Percentiles rank a stretch among this genome's conserved stretches.
phyloP scores from a whole-genome alignment of 257 asterid species.

The Leonotis leonurus region DNA sequence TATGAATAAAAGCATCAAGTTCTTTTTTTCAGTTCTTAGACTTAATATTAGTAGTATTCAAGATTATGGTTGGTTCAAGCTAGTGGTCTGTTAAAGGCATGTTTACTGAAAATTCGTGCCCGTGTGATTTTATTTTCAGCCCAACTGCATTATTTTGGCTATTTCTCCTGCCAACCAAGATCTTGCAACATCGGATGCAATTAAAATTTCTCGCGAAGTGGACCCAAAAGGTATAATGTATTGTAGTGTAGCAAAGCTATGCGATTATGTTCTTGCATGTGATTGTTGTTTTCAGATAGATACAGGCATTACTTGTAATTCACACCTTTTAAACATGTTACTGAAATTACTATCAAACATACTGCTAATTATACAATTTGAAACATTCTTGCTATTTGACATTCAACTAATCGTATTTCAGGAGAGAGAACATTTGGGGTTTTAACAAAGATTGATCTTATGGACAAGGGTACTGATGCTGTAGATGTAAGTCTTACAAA shows the following conservation, averaged over 20 bases:
- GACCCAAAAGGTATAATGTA: constrained; percentile 68
- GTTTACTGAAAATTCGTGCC: constrained; percentile 1
- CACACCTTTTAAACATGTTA: neutral
- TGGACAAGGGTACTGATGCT: constrained; percentile 99
- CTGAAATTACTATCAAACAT: neutral
- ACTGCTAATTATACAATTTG: neutral
- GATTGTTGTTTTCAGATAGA: neutral
- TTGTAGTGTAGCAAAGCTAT: neutral
- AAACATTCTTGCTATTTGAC: too few relatives aligned
- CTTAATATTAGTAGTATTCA: neutral
- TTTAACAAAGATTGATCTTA: constrained; percentile 79
- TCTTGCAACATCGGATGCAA: constrained; percentile 91
- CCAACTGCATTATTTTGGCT: constrained; percentile 82
- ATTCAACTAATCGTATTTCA: constrained; percentile 35
- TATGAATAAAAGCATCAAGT: neutral
- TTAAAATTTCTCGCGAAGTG: constrained; percentile 83
- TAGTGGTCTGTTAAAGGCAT: neutral
- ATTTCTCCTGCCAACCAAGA: constrained; percentile 96
- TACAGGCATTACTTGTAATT: neutral
- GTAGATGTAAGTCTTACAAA: constrained; percentile 58
- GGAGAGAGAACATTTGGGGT: constrained; percentile 96
- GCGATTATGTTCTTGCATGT: constrained; percentile 1
- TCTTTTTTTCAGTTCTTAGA: neutral
- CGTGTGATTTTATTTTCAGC: constrained; percentile 41
- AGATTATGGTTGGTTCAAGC: neutral